Conservation (phyloP, 805 yeast genomes). For the Candida sonorensis region DNA sequence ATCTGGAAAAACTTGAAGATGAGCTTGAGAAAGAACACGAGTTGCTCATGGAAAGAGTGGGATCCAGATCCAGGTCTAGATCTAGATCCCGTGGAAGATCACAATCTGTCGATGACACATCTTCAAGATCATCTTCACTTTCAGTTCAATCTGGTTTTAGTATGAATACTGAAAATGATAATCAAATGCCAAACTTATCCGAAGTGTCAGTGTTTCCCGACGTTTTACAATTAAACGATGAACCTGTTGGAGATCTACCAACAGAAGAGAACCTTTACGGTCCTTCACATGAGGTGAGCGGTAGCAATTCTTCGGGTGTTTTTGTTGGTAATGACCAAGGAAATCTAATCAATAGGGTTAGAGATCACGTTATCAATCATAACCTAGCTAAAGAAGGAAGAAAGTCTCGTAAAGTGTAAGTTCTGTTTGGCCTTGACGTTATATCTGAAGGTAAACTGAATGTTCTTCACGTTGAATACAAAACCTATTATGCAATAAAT, state of each 20-base stretch:
- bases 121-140: constrained; percentile 6
- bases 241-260: not conserved
- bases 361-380: no score
- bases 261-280: not conserved
- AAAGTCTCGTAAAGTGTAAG: no score
- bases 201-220: constrained; percentile 30
- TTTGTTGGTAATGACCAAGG: no score
- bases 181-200: constrained; percentile 21
- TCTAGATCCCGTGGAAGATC: constrained; percentile 13
- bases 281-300: no score
- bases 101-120: constrained; percentile 3
- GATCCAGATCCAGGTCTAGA: constrained; percentile 9
- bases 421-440: no score
- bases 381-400: no score
- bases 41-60: constrained; percentile 13
- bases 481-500: no score
- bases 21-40: constrained; percentile 17
- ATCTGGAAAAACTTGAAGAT: constrained; percentile 10
- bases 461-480: no score
- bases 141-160: constrained; percentile 26
- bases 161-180: constrained; percentile 6
- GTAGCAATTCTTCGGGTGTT: no score
- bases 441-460: no score
- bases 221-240: constrained; percentile 18
- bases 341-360: no score